phyloP scores from a whole-genome alignment of 805 yeast species.

The Candida chauliodis region DNA sequence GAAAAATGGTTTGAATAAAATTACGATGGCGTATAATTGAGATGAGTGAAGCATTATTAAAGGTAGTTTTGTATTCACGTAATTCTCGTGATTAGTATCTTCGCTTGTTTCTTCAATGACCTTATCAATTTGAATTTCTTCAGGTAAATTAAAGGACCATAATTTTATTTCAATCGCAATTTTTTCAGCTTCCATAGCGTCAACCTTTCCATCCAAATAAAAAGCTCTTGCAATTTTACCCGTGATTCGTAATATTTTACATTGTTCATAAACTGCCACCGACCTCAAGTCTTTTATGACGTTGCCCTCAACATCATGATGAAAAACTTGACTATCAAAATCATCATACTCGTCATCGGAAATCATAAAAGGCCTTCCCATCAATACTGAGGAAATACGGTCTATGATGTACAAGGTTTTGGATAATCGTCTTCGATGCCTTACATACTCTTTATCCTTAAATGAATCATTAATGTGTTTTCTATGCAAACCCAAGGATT shows the following conservation, averaged over 20 bases:
- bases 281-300: background rate
- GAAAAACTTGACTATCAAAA: constrained; percentile 6
- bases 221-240: constrained; percentile 29
- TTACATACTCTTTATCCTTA: constrained; percentile 3
- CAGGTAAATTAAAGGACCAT: constrained; percentile 31
- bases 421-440: constrained; percentile 10
- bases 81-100: background rate
- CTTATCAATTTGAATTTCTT: constrained; percentile 22
- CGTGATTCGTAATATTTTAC: constrained; percentile 23
- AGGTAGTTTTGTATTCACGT: constrained; percentile 17
- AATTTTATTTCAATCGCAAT: constrained; percentile 33
- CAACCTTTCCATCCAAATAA: constrained; percentile 26
- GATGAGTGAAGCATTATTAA: constrained; percentile 27
- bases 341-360: constrained; percentile 39
- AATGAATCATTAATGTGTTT: constrained; percentile 30
- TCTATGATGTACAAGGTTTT: constrained; percentile 30
- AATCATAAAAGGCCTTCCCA: constrained; percentile 37
- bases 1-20: constrained; percentile 42
- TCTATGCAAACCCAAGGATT: constrained; percentile 39
- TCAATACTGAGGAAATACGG: constrained; percentile 25
- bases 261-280: constrained; percentile 22
- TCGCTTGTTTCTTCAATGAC: constrained; percentile 7
- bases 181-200: constrained; percentile 25
- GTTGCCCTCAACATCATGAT: constrained; percentile 5
- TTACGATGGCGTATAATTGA: constrained; percentile 31